Percentiles rank a stretch among this genome's conserved stretches.
These are phyloP conservation scores for Arctium minus DNA, from an alignment of 129 eudicot genomes.

Conservation along the genomic window DNA sequence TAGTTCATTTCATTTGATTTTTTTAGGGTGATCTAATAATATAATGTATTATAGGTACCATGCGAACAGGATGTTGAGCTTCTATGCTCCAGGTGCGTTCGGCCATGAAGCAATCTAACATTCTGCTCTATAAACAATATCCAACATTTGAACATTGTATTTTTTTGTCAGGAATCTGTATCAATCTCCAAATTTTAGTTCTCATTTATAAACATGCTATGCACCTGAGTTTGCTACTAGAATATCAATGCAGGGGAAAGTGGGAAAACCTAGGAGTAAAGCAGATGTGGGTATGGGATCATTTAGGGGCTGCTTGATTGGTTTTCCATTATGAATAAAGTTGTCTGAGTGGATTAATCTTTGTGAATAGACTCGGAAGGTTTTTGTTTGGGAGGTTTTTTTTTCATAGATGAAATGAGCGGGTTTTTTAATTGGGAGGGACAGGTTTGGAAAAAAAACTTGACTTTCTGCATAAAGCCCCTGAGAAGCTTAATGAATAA, in stretches of 20 bases:
- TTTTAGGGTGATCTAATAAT: background rate
- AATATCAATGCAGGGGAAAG: slow-evolving; percentile 4
- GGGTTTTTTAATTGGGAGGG: too few species aligned
- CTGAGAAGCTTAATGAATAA: too few species aligned
- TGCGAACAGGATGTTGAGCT: slow-evolving; percentile 92
- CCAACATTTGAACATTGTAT: slow-evolving; percentile 2
- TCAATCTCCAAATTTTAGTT: background rate
- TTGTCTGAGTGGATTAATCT: too few species aligned
- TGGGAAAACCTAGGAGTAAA: background rate
- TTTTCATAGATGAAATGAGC: too few species aligned
- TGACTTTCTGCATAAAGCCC: too few species aligned
- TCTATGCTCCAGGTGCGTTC: slow-evolving; percentile 86
- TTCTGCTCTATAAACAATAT: background rate
- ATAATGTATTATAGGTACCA: slow-evolving; percentile 59
- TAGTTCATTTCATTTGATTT: background rate
- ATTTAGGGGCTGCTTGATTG: background rate
- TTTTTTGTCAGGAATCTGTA: background rate
- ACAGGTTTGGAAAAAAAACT: too few species aligned
- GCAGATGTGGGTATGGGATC: background rate
- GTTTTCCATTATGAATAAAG: too few species aligned
- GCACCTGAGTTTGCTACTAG: background rate
- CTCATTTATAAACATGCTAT: background rate
- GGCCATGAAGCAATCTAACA: background rate
- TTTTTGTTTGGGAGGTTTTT: too few species aligned
- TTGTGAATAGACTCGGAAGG: too few species aligned